These are phyloP conservation scores for Penicillium sp. DNA, from an alignment of 2,329 filamentous ascomycete genomes.

Conservation along the genomic window DNA sequence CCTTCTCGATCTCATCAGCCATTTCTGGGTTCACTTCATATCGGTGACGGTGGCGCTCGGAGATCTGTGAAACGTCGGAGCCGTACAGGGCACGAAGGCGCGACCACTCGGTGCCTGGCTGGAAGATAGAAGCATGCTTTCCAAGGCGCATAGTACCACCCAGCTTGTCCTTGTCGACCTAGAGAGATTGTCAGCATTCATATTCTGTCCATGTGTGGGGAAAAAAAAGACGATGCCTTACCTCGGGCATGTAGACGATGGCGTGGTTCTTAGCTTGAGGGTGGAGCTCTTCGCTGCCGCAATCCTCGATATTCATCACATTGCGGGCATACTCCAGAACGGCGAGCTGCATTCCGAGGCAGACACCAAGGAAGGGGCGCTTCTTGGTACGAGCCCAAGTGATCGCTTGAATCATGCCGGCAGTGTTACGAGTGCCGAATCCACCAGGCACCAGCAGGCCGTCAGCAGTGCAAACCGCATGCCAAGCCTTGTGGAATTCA, in stretches of 20 bases:
- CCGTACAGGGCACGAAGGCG: slow-evolving; percentile 71
- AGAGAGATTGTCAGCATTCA: background rate
- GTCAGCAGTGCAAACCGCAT: slow-evolving; percentile 62
- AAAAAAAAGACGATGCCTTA: background rate
- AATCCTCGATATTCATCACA: slow-evolving; percentile 58
- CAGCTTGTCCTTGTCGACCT: slow-evolving; percentile 63
- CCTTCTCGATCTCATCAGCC: slow-evolving; percentile 60
- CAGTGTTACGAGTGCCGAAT: slow-evolving; percentile 73
- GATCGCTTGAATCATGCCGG: slow-evolving; percentile 86
- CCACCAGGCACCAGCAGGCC: slow-evolving; percentile 58
- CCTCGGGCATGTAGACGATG: slow-evolving; percentile 89
- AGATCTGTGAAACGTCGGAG: slow-evolving; percentile 42
- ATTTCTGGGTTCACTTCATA: slow-evolving; percentile 86
- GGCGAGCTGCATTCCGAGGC: slow-evolving; percentile 86
- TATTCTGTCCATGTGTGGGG: background rate
- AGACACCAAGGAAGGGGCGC: slow-evolving; percentile 80
- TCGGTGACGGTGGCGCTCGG: slow-evolving; percentile 78
- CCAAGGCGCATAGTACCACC: slow-evolving; percentile 86
- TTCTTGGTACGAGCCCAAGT: slow-evolving; percentile 79
- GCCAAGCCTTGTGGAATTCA: slow-evolving; percentile 81
- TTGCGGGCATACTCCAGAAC: slow-evolving; percentile 83
- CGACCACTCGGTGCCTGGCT: slow-evolving; percentile 69
- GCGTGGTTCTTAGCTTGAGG: slow-evolving; percentile 57
- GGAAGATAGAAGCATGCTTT: slow-evolving; percentile 67
- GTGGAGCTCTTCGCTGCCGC: slow-evolving; percentile 53